Percentiles rank a stretch among this genome's conserved stretches.
Conservation (phyloP, 2,329 filamentous ascomycete genomes). For the Rutstroemia sp. region DNA sequence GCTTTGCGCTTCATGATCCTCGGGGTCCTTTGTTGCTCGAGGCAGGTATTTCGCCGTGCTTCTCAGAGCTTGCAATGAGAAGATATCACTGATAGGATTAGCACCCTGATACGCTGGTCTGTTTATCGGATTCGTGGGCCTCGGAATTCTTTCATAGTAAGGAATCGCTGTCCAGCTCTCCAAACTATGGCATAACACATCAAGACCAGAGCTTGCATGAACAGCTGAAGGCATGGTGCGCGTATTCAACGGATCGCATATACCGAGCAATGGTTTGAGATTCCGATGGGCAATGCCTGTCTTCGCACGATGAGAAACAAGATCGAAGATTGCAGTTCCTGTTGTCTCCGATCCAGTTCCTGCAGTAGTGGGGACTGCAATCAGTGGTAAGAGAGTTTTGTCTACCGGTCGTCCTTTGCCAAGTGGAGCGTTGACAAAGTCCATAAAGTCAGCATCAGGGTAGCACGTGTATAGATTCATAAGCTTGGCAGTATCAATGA, state of each 20-base stretch:
- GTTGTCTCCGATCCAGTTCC: constrained; percentile 92
- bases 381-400: constrained; percentile 62
- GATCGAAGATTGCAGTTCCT: constrained; percentile 94
- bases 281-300: constrained; percentile 94
- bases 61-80: constrained; percentile 78
- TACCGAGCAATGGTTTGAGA: constrained; percentile 89
- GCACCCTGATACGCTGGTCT: constrained; percentile 93
- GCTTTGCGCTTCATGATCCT: constrained; percentile 85
- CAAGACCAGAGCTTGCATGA: constrained; percentile 82
- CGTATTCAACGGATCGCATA: constrained; percentile 82
- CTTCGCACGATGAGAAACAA: constrained; percentile 83
- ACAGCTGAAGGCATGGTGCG: constrained; percentile 93
- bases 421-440: constrained; percentile 94
- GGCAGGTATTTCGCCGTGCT: constrained; percentile 89
- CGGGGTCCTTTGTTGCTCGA: constrained; percentile 75
- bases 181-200: constrained; percentile 90
- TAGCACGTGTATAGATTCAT: constrained; percentile 96
- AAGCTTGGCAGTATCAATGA: constrained; percentile 96
- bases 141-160: constrained; percentile 75
- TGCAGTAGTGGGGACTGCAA: constrained; percentile 79
- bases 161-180: constrained; percentile 98
- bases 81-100: constrained; percentile 96
- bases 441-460: constrained; percentile 86
- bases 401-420: constrained; percentile 75
- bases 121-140: constrained; percentile 82